Percentiles rank a stretch among this genome's conserved stretches.
phyloP scores from a whole-genome alignment of 306 rosid genomes.

The Dryas drummondii region DNA sequence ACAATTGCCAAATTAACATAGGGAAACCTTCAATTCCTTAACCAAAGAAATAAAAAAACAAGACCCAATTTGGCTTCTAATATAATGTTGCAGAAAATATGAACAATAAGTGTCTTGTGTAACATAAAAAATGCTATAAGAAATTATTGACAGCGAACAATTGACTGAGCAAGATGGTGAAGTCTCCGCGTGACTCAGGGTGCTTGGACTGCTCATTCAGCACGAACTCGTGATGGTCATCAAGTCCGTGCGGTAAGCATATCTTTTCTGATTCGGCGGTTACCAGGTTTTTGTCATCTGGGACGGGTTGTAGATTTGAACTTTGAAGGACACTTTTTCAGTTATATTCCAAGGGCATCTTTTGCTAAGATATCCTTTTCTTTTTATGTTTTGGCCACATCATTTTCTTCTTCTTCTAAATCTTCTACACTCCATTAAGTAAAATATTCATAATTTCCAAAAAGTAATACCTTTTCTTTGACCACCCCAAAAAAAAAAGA shows the following conservation, averaged over 20 bases:
- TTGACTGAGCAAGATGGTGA: slow-evolving; percentile 91
- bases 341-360: no score
- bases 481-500: no score
- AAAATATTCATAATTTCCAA: no score
- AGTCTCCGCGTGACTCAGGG: slow-evolving; percentile 93
- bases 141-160: slow-evolving; percentile 95
- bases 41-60: background rate
- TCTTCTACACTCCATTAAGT: no score
- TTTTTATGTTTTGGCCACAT: no score
- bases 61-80: background rate
- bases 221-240: slow-evolving; percentile 88
- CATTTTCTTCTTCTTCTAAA: no score
- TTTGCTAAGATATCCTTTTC: no score
- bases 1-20: background rate
- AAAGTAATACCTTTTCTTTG: no score
- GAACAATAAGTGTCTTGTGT: background rate
- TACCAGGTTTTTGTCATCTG: slow-evolving; percentile 18
- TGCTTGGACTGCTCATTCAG: slow-evolving; percentile 84
- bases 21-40: background rate
- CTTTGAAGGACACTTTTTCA: background rate
- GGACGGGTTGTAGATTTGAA: background rate
- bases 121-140: background rate
- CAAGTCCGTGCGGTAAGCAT: slow-evolving; percentile 82
- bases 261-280: slow-evolving; percentile 35
- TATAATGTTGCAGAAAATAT: background rate